A percentile compares a stretch with the other conserved stretches of the same genome.
Evolutionary conservation across 2,329 filamentous ascomycete species (phyloP).

Genomic region (Epichloe festucae): DNA sequence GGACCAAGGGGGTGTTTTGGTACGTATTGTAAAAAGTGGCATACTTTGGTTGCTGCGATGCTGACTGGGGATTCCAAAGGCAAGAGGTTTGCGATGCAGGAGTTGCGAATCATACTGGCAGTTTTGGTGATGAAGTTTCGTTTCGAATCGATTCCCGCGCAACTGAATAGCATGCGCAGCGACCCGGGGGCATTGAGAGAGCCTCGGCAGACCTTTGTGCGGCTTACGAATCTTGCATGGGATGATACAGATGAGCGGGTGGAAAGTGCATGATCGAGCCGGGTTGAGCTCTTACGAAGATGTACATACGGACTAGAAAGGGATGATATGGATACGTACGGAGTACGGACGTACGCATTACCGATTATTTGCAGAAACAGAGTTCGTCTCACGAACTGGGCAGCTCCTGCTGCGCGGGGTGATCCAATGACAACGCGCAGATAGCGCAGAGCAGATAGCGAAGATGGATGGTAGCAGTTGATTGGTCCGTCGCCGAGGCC

Average conservation of each 20-base stretch:
- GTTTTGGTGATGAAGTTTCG: background rate
- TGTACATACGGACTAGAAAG: too few species aligned
- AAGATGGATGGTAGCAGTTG: too few species aligned
- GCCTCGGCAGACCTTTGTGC: background rate
- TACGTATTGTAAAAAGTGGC: background rate
- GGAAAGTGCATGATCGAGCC: background rate
- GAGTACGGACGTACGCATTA: too few species aligned
- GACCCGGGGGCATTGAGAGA: background rate
- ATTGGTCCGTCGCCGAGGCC: too few species aligned
- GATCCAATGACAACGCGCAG: too few species aligned
- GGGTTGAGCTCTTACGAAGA: too few species aligned
- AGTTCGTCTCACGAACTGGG: too few species aligned
- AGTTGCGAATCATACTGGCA: background rate
- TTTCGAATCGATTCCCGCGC: background rate
- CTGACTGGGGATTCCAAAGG: background rate
- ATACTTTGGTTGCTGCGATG: background rate
- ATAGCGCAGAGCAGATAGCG: too few species aligned
- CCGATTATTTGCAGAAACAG: too few species aligned
- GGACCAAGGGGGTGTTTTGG: slow-evolving; percentile 1
- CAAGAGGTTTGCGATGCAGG: slow-evolving; percentile 1
- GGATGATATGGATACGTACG: too few species aligned
- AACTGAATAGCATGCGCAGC: background rate
- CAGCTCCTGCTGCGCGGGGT: too few species aligned
- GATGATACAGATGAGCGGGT: background rate
- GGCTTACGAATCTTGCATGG: background rate